Percentiles rank a stretch among this genome's conserved stretches.
These are phyloP conservation scores for Silybum marianum DNA, from an alignment of 129 eudicot species.

Conservation along the genomic window DNA sequence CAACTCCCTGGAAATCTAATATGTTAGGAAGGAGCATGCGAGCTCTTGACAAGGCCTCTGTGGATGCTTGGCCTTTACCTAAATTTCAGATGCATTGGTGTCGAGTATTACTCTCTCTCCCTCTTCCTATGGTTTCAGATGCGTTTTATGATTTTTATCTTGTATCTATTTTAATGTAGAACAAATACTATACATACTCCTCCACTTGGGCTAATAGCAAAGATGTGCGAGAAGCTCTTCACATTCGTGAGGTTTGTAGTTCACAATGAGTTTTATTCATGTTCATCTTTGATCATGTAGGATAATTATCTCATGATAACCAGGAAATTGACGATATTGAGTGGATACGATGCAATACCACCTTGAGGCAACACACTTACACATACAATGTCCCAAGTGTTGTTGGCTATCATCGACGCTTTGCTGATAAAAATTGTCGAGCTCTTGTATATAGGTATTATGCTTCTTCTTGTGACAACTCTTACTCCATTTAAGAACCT, in stretches of 20 bases:
- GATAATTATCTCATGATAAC: not conserved
- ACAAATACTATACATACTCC: slow-evolving; percentile 4
- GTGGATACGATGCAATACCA: slow-evolving; percentile 11
- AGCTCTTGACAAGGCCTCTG: not conserved
- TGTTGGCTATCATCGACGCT: slow-evolving; percentile 2
- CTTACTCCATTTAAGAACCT: not conserved
- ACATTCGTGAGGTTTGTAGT: slow-evolving; percentile 1
- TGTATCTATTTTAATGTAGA: not conserved
- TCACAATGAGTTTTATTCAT: not conserved
- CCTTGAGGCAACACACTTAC: not conserved
- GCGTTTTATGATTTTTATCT: not conserved
- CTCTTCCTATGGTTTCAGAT: not conserved
- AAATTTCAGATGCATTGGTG: slow-evolving; percentile 19
- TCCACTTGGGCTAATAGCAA: slow-evolving; percentile 1
- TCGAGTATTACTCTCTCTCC: slow-evolving; percentile 28
- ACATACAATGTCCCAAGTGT: slow-evolving; percentile 8
- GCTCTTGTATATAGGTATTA: not conserved
- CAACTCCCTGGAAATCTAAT: not conserved
- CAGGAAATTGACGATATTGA: not conserved
- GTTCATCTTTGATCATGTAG: not conserved
- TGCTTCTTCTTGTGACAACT: not conserved
- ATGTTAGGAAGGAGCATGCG: slow-evolving; percentile 1
- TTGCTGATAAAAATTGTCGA: not conserved
- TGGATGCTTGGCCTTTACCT: slow-evolving; percentile 13
- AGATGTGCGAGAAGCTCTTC: slow-evolving; percentile 16